Base-by-base conservation (phyloP, 495 filamentous ascomycete species). In the Aspergillus nanangensis region DNA sequence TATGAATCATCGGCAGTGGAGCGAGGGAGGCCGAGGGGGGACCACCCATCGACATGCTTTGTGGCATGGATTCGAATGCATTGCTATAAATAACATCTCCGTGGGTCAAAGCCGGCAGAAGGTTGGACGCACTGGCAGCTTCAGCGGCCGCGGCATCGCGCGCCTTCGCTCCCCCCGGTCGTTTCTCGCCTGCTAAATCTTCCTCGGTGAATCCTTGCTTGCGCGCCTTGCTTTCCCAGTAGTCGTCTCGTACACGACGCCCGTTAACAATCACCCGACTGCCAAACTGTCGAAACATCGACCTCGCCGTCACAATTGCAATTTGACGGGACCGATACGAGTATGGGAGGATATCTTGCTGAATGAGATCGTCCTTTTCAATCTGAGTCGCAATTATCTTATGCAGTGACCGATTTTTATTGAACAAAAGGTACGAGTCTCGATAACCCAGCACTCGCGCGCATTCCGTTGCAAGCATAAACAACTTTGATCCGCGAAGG, bases 211-310 rank as follows among this genome's bases (percentile, higher is more conserved):
- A 99, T 14, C 93, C 93, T 60, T 99, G 93, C 63, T 97, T 99
- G 29, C 84, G 78, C 3, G 93, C 93, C 69, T 97, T 99, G 57
- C 80, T 85, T 57, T 97, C 93, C 93, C 93, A 97, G 61, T 99
- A 97, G 62, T 99, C 93, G 67, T 99, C 93, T 23, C 92, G 83
- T 25, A 99, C 93, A 9, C 94, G 80, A 48, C 91, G 76, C 10
- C 93, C 93, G 57, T 88, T 85, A 4, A 84, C 80, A 46, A 99
- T 94, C 29, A 99, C 84, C 42, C 94, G 77, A 56, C 90, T 95
- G n/a, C 93, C 93, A 60, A 99, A 99, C 65, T 99, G 93, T 14
- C 93, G 84, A 62, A 97, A 99, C 93, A 99, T 99, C 37, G 93
- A 96, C 50, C 87, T 83, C n/a, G 93, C 93, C 3, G 93, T 96